These are phyloP conservation scores for Aspergillus persii DNA, from an alignment of 2,329 filamentous ascomycete species.

Conservation along the genomic window DNA sequence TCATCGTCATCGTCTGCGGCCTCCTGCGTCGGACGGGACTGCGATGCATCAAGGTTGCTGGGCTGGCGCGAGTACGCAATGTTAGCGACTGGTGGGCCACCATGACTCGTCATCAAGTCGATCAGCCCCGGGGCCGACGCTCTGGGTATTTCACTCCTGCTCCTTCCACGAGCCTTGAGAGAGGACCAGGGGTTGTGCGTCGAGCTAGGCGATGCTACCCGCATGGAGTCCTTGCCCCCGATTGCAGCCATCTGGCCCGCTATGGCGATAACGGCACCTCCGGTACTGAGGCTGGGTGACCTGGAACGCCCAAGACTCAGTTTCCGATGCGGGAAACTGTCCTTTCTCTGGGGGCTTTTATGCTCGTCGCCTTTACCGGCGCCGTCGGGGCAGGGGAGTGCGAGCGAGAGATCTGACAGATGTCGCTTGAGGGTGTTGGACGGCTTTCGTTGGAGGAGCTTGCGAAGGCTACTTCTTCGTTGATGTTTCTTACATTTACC, in stretches of 20 bases:
- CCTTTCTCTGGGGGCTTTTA: conserved; percentile 27
- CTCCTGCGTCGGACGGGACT: conserved; percentile 12
- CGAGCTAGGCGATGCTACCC: conserved; percentile 42
- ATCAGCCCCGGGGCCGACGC: conserved; percentile 45
- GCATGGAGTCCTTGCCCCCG: conserved; percentile 57
- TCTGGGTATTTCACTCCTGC: conserved; percentile 56
- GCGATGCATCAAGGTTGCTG: conserved; percentile 15
- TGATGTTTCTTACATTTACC: conserved; percentile 42
- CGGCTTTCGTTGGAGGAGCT: conserved; percentile 40
- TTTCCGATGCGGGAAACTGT: conserved; percentile 36
- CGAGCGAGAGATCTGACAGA: conserved; percentile 29
- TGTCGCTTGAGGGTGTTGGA: conserved; percentile 47
- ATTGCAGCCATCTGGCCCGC: conserved; percentile 46
- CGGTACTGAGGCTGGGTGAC: conserved; percentile 41
- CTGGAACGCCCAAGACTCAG: conserved; percentile 38
- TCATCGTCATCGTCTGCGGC: conserved; percentile 48
- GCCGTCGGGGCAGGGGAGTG: conserved; percentile 28
- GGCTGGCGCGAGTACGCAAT: conserved; percentile 46
- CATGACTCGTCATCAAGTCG: conserved; percentile 56
- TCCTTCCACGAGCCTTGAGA: conserved; percentile 51
- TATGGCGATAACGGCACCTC: conserved; percentile 44
- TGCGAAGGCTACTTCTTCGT: conserved; percentile 48
- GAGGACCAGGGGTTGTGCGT: conserved; percentile 45
- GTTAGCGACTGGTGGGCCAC: conserved; percentile 58
- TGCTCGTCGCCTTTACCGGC: conserved; percentile 17